Conservation (phyloP, 2,329 filamentous ascomycete species). For the Arthrobotrys sinensis region DNA sequence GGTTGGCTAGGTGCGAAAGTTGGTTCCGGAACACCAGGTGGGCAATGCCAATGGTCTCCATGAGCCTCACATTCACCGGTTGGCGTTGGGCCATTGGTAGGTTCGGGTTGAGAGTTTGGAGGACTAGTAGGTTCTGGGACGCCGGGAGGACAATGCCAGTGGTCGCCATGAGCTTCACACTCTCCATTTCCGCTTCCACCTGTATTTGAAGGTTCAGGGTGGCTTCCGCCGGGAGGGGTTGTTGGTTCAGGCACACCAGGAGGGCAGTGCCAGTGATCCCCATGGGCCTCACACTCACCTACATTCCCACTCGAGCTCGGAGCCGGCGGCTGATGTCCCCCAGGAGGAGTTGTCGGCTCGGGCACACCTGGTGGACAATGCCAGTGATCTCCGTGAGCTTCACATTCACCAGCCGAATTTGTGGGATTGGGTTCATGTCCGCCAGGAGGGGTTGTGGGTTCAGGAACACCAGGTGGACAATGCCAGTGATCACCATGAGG, state of each 20-base stretch:
- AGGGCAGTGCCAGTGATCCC: constrained; percentile 19
- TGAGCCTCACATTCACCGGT: constrained; percentile 19
- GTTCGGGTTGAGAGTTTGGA: constrained; percentile 1
- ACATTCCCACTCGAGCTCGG: not conserved
- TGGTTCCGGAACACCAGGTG: constrained; percentile 9
- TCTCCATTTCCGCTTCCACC: not conserved
- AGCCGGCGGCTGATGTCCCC: not conserved
- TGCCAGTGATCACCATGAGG: constrained; percentile 19
- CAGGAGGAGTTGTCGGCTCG: constrained; percentile 8
- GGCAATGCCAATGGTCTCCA: constrained; percentile 24
- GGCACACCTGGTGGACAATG: constrained; percentile 4
- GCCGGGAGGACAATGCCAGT: constrained; percentile 19
- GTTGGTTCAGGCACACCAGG: constrained; percentile 9
- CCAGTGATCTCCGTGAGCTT: constrained; percentile 13
- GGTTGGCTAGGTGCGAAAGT: not conserved
- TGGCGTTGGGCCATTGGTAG: constrained; percentile 3
- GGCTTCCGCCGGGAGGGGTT: not conserved
- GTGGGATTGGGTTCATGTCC: not conserved
- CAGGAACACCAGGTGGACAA: constrained; percentile 12
- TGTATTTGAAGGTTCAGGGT: not conserved
- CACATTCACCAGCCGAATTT: not conserved
- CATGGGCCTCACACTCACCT: constrained; percentile 16
- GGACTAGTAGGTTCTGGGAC: constrained; percentile 11
- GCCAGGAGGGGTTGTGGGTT: constrained; percentile 14
- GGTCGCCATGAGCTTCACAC: constrained; percentile 15